phyloP scores from a whole-genome alignment of 2,329 filamentous ascomycete genomes.

The Cadophora malorum region DNA sequence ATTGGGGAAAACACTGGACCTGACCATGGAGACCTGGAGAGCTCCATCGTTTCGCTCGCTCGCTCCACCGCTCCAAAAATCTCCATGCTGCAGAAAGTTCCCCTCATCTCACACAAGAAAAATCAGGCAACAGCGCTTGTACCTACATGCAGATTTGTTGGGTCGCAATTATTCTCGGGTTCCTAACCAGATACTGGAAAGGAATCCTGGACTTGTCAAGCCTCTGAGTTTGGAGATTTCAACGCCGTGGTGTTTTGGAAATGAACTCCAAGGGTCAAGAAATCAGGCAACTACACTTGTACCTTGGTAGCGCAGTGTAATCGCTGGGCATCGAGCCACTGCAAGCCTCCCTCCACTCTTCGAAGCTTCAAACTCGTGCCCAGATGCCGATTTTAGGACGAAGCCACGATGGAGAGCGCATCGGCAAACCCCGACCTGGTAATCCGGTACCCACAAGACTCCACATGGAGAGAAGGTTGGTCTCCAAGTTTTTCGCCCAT shows the following conservation, averaged over 20 bases:
- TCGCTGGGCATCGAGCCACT: neutral
- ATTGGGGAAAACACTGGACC: neutral
- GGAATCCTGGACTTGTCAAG: neutral
- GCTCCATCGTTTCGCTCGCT: neutral
- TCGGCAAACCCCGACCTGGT: neutral
- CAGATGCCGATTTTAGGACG: neutral
- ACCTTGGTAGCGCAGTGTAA: neutral
- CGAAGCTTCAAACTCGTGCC: neutral
- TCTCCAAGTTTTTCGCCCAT: neutral
- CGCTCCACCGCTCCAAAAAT: neutral
- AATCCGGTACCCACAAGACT: neutral
- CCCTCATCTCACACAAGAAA: neutral
- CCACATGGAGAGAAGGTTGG: constrained; percentile 1
- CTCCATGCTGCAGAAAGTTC: neutral
- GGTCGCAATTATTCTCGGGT: neutral
- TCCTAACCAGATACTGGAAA: neutral
- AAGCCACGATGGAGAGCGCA: neutral
- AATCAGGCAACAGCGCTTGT: constrained; percentile 8
- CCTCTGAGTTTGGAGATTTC: neutral
- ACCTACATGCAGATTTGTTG: neutral
- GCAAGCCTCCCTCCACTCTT: constrained; percentile 2
- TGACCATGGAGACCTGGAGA: constrained; percentile 1
- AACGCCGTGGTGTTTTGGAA: neutral
- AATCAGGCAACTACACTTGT: constrained; percentile 13
- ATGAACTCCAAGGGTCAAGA: neutral